Evolutionary conservation across 2,329 filamentous ascomycete genomes (phyloP).

Genomic region (Aspergillus amoenus): DNA sequence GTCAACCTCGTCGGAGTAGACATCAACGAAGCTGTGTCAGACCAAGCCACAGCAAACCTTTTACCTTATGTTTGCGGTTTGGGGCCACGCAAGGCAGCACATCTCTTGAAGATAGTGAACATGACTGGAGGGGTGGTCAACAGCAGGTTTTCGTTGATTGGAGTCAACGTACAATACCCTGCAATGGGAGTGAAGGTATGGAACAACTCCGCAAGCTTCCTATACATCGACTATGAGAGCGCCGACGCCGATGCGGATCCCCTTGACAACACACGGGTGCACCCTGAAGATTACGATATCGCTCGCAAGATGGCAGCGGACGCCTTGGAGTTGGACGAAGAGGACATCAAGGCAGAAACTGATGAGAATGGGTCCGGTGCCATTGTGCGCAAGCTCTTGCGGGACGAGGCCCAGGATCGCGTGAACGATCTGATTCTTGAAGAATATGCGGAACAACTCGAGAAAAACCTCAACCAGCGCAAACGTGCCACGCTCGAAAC

Average conservation of each 20-base stretch:
- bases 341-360: slow-evolving; percentile 92
- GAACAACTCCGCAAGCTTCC: slow-evolving; percentile 95
- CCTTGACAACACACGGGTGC: slow-evolving; percentile 92
- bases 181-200: slow-evolving; percentile 89
- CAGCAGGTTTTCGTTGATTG: slow-evolving; percentile 82
- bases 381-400: slow-evolving; percentile 91
- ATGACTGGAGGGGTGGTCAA: slow-evolving; percentile 83
- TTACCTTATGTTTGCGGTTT: slow-evolving; percentile 89
- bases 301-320: slow-evolving; percentile 98
- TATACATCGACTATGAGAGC: slow-evolving; percentile 86
- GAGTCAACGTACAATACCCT: slow-evolving; percentile 77
- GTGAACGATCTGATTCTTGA: slow-evolving; percentile 96
- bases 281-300: slow-evolving; percentile 97
- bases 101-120: slow-evolving; percentile 85
- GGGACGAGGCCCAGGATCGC: slow-evolving; percentile 88
- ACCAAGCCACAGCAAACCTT: slow-evolving; percentile 79
- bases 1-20: slow-evolving; percentile 96
- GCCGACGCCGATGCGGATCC: slow-evolving; percentile 82
- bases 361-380: slow-evolving; percentile 87
- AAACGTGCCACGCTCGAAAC: slow-evolving; percentile 96
- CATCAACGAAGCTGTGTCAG: slow-evolving; percentile 84
- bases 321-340: slow-evolving; percentile 92
- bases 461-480: slow-evolving; percentile 86
- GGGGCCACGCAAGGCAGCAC: slow-evolving; percentile 84
- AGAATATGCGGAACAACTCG: slow-evolving; percentile 93